These are phyloP conservation scores for Arthrobotrys iridis DNA, from an alignment of 2,329 filamentous ascomycete genomes.

Conservation along the genomic window DNA sequence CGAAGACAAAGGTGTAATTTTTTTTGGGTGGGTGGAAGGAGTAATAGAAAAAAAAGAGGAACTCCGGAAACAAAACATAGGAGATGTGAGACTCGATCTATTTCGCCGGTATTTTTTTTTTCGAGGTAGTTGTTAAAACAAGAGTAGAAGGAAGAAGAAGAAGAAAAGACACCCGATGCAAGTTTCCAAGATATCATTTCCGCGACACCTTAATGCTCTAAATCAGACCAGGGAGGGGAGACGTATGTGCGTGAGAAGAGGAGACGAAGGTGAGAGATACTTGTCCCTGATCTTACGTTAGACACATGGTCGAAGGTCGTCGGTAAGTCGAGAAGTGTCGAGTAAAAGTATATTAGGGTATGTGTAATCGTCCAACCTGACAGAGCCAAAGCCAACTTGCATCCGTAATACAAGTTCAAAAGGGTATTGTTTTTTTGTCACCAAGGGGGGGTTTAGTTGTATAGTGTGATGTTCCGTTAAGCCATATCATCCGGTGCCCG, in stretches of 20 bases:
- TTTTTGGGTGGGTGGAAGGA: constrained; percentile 16
- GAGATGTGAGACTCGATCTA: constrained; percentile 47
- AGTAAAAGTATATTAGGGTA: constrained; percentile 51
- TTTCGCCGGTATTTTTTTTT: constrained; percentile 45
- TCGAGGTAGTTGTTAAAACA: background rate
- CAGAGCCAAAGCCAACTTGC: constrained; percentile 29
- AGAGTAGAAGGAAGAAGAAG: background rate
- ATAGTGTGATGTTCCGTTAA: constrained; percentile 51
- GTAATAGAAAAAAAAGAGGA: constrained; percentile 17
- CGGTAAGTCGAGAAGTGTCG: constrained; percentile 54
- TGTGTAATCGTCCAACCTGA: constrained; percentile 52
- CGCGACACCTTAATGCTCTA: constrained; percentile 38
- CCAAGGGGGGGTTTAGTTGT: constrained; percentile 35
- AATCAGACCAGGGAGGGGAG: constrained; percentile 14
- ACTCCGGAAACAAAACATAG: constrained; percentile 48
- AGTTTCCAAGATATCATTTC: constrained; percentile 29
- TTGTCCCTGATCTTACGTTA: constrained; percentile 57
- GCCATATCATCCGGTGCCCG: constrained; percentile 54
- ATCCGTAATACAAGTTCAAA: constrained; percentile 13
- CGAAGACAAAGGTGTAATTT: constrained; percentile 25
- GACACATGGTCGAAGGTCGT: constrained; percentile 56
- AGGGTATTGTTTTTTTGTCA: constrained; percentile 27
- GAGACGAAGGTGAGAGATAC: constrained; percentile 52
- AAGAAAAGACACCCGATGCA: constrained; percentile 30
- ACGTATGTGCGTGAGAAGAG: constrained; percentile 29